These are phyloP conservation scores for Xanthoparmelia taractica DNA, from an alignment of 495 filamentous ascomycete genomes.

Conservation along the genomic window DNA sequence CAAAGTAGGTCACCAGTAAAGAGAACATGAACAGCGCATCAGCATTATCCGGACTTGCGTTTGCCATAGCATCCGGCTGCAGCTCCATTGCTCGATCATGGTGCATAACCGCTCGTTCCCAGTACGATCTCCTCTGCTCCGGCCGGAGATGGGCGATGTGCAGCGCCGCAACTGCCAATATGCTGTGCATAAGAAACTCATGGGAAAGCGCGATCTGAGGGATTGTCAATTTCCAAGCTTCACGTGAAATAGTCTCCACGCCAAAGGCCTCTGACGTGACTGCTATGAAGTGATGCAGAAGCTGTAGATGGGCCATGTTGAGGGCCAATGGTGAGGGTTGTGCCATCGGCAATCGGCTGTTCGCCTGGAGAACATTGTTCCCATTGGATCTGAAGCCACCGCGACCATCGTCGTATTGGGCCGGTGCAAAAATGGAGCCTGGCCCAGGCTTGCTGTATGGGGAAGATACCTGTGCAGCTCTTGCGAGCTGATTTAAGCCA, in stretches of 20 bases:
- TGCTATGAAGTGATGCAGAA: constrained; percentile 36
- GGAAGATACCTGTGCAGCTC: constrained; percentile 21
- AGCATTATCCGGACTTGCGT: constrained; percentile 33
- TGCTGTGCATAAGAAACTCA: constrained; percentile 39
- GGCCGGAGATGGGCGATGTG: constrained; percentile 37
- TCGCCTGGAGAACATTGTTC: background rate
- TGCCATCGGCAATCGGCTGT: constrained; percentile 7
- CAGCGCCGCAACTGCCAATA: constrained; percentile 38
- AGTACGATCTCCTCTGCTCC: constrained; percentile 19
- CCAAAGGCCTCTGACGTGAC: constrained; percentile 29
- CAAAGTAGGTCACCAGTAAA: constrained; percentile 39
- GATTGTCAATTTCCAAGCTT: constrained; percentile 36
- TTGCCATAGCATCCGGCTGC: constrained; percentile 29
- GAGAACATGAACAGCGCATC: constrained; percentile 42
- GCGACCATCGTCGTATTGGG: background rate
- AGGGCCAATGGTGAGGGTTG: constrained; percentile 24
- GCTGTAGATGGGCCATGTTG: constrained; percentile 31
- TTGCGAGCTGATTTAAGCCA: constrained; percentile 18
- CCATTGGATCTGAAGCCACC: background rate
- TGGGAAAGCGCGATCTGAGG: constrained; percentile 38
- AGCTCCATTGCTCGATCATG: constrained; percentile 34
- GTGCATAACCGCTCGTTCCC: constrained; percentile 36
- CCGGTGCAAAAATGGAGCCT: constrained; percentile 2
- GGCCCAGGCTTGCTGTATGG: background rate
- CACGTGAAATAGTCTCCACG: constrained; percentile 21